A percentile compares a stretch with the other conserved stretches of the same genome.
Conservation (phyloP, 2,329 filamentous ascomycete species). For the Rhexocercosporidium sp. region DNA sequence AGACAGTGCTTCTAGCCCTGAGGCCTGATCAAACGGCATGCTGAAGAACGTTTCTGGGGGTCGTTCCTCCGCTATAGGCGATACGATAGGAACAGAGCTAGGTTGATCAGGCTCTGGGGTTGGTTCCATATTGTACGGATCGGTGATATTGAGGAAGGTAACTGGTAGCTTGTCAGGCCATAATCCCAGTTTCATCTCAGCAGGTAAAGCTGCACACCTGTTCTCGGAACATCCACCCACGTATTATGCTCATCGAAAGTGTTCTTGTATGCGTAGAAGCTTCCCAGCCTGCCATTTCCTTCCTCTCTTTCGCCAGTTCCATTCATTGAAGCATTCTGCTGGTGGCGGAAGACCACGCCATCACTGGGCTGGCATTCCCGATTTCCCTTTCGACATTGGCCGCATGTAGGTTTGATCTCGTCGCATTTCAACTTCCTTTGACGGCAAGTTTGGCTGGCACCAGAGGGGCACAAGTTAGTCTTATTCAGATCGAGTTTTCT, state of each 20-base stretch:
- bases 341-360: conserved; percentile 69
- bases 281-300: conserved; percentile 51
- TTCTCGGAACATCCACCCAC: conserved; percentile 67
- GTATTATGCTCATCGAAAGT: conserved; percentile 64
- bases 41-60: conserved; percentile 33
- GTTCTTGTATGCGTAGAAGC: conserved; percentile 70
- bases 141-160: conserved; percentile 65
- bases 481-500: background rate
- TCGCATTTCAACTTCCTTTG: conserved; percentile 69
- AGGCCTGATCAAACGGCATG: conserved; percentile 45
- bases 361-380: conserved; percentile 65
- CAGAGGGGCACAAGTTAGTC: conserved; percentile 18
- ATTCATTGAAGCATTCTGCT: conserved; percentile 74
- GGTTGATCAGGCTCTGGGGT: conserved; percentile 42
- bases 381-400: conserved; percentile 62
- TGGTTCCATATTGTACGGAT: conserved; percentile 62
- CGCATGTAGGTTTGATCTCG: conserved; percentile 64
- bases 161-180: conserved; percentile 43
- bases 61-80: conserved; percentile 28
- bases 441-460: conserved; percentile 58
- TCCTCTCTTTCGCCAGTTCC: conserved; percentile 49
- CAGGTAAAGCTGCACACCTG: conserved; percentile 48
- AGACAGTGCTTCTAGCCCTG: conserved; percentile 60
- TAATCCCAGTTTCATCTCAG: background rate
- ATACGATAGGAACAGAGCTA: conserved; percentile 21